A percentile compares a stretch with the other conserved stretches of the same genome.
phyloP scores from a whole-genome alignment of 2,329 filamentous ascomycete species.

The Penicillium sp. region DNA sequence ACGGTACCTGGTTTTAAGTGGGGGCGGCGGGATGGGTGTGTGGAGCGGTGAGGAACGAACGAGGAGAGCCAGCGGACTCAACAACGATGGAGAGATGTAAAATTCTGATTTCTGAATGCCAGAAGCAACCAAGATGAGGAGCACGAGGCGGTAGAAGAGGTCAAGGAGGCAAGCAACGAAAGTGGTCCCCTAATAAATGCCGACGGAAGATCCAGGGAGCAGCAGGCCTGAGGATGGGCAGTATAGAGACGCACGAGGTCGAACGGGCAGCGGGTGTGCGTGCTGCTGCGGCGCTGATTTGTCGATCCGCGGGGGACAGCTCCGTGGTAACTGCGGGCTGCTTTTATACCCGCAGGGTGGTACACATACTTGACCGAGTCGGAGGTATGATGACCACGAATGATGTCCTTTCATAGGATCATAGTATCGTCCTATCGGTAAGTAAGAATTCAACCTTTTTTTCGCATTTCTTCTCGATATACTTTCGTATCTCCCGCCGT shows the following conservation, averaged over 20 bases:
- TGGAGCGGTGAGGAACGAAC: constrained; percentile 12
- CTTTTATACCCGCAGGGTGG: neutral
- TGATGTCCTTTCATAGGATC: neutral
- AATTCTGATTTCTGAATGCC: neutral
- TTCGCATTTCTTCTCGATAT: neutral
- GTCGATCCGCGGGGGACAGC: constrained; percentile 20
- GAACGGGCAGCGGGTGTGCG: constrained; percentile 22
- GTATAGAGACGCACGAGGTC: neutral
- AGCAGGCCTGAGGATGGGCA: neutral
- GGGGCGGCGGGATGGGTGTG: neutral
- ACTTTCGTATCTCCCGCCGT: neutral
- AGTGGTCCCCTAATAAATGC: neutral
- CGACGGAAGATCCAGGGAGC: neutral
- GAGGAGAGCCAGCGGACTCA: no score
- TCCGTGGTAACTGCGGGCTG: constrained; percentile 6
- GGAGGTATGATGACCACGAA: no score
- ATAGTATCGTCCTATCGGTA: neutral
- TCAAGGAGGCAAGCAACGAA: neutral
- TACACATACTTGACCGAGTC: no score
- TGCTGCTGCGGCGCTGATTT: constrained; percentile 22
- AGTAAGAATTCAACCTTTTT: neutral
- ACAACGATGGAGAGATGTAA: neutral
- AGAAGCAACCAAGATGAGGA: neutral
- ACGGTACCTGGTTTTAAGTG: constrained; percentile 17
- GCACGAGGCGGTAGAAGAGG: neutral